Conservation (phyloP, 1,139 yeast genomes). For the Taiozyma onychis region DNA sequence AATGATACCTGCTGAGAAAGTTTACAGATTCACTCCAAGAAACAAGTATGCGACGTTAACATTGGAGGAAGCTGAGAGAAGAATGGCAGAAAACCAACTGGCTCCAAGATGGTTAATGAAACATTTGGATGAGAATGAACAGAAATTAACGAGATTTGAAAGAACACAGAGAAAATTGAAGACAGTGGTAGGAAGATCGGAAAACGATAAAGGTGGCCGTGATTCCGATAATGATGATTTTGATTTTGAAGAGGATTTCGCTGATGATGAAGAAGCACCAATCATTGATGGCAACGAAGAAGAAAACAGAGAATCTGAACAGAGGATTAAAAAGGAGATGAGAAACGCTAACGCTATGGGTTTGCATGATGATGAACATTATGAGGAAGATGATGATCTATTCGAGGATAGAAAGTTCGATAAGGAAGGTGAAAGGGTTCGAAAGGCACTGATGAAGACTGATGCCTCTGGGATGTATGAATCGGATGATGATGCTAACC, state of each 20-base stretch:
- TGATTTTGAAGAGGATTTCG: slow-evolving; percentile 95
- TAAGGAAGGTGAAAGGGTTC: slow-evolving; percentile 83
- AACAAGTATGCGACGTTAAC: slow-evolving; percentile 91
- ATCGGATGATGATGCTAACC: slow-evolving; percentile 79
- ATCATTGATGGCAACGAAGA: slow-evolving; percentile 96
- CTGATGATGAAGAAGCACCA: slow-evolving; percentile 98
- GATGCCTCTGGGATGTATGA: slow-evolving; percentile 91
- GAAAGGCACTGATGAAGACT: slow-evolving; percentile 77
- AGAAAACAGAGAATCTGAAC: slow-evolving; percentile 86
- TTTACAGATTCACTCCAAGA: slow-evolving; percentile 88
- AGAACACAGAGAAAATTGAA: slow-evolving; percentile 43
- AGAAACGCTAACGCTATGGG: slow-evolving; percentile 76
- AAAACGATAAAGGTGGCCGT: slow-evolving; percentile 37
- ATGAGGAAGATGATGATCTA: slow-evolving; percentile 47
- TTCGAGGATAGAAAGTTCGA: slow-evolving; percentile 77
- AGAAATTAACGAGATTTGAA: slow-evolving; percentile 36
- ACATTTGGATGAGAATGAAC: slow-evolving; percentile 66
- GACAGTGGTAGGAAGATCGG: slow-evolving; percentile 53
- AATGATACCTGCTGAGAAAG: slow-evolving; percentile 92
- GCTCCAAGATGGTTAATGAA: slow-evolving; percentile 97
- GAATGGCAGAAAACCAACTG: slow-evolving; percentile 75
- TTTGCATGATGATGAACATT: slow-evolving; percentile 52
- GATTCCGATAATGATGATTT: slow-evolving; percentile 87
- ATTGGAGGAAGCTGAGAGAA: slow-evolving; percentile 92
- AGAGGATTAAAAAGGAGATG: slow-evolving; percentile 86